Evolutionary conservation across 2,329 filamentous ascomycete genomes (phyloP), one percentile per base, ranked within the genome.

Genomic region (Purpureocillium takamizusanense): DNA sequence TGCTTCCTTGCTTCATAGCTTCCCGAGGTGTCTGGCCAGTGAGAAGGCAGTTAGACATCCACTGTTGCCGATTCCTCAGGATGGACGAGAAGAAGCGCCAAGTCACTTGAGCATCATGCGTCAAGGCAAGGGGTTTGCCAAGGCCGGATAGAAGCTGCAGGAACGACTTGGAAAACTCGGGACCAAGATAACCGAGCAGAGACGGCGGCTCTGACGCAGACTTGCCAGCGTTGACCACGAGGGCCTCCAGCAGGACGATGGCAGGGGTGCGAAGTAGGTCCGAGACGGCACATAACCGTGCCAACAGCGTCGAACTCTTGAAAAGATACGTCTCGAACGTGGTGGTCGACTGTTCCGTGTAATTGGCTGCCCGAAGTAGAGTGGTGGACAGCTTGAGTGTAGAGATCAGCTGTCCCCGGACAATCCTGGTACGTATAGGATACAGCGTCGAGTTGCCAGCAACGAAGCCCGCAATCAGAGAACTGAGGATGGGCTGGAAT

Each of bases 41-140:
- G 30, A 97, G 76, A 8, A 98, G 71, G 54, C 89, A 94, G 44
- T 95, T 86, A 0, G 90, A 86, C 66, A 98, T 86, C 86, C 90
- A 97, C 54, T 95, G 89, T 56, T 98, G 92, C 45, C 87, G 81
- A 55, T 87, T 89, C 47, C 84, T 83, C 43, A 98, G 76, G 34
- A 97, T 82, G 3, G 83, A 81, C 3, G 89, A 85, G 38, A 97
- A 78, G 52, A 98, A 81, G 40, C 76, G 78, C 92, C 90, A 98
- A 15, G 87, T 82, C 7, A 72, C 69, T 31, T 77, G 74, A 31
- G 83, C 77, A 38, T 87, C 76, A 6, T 69, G 59, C 2, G 73
- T 62, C 48, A 87, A 70, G 37, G 75, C 69, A 41, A 92, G 74
- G 4, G 89, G 87, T 47, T 78, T 79, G 48, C 90, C 86, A 18